A percentile compares a stretch with the other conserved stretches of the same genome.
Evolutionary conservation across 208 protist species (phyloP).

Genomic region (Balamuthia mandrillaris): DNA sequence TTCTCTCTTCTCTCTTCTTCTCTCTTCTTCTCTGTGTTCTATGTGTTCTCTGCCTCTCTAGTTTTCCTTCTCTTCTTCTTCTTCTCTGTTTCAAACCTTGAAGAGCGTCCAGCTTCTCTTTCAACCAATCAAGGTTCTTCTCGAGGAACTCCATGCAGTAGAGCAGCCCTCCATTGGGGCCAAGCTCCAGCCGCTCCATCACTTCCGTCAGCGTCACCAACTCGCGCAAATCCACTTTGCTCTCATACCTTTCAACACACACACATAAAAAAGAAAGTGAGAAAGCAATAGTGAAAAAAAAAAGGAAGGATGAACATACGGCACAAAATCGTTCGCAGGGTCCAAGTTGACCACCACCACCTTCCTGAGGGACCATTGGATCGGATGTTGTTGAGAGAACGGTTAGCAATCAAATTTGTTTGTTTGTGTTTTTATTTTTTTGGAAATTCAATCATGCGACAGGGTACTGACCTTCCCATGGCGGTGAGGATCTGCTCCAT

Average conservation of each 20-base stretch:
- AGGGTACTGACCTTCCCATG: constrained; percentile 69
- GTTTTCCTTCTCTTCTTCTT: constrained; percentile 70
- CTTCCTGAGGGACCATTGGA: constrained; percentile 54
- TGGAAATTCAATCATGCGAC: constrained; percentile 27
- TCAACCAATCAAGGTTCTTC: constrained; percentile 88
- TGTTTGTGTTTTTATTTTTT: constrained; percentile 49
- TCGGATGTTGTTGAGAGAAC: not conserved
- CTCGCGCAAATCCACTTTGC: constrained; percentile 87
- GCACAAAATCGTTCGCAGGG: constrained; percentile 94
- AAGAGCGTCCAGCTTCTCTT: constrained; percentile 78
- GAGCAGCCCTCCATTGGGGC: constrained; percentile 95
- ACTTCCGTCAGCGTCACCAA: constrained; percentile 83
- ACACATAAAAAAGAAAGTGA: not conserved
- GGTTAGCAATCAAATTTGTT: not conserved
- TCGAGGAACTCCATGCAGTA: constrained; percentile 95
- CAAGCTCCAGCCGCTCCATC: constrained; percentile 88
- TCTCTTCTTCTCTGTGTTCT: constrained; percentile 10
- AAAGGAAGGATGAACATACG: constrained; percentile 40
- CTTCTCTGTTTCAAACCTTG: constrained; percentile 72
- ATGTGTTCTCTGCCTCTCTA: constrained; percentile 45
- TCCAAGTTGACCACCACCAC: constrained; percentile 94
- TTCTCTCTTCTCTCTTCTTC: not conserved
- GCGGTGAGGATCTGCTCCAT: constrained; percentile 89
- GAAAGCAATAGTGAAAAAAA: not conserved
- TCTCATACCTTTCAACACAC: constrained; percentile 72